These are phyloP conservation scores for Aspergillus funiculosus DNA, from an alignment of 495 filamentous ascomycete species.

Conservation along the genomic window DNA sequence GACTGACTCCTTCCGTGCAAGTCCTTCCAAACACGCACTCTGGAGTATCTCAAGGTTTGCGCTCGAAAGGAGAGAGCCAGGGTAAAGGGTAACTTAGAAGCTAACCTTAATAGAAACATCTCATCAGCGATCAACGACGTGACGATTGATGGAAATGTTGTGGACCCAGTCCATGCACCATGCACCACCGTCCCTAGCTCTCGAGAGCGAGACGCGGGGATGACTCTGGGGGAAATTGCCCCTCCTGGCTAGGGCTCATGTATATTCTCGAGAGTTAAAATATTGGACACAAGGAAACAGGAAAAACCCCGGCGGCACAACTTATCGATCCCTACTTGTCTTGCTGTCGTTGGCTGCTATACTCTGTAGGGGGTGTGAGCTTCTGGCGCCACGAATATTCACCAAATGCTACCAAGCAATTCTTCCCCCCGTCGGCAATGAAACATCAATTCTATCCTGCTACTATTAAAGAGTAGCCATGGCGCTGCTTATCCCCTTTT, in stretches of 20 bases:
- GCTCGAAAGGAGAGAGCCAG: too few relatives aligned
- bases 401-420: background rate
- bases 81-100: too few relatives aligned
- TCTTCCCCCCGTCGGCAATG: background rate
- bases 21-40: too few relatives aligned
- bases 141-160: slow-evolving; percentile 1
- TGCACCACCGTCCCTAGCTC: background rate
- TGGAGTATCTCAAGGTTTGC: too few relatives aligned
- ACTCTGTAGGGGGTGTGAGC: background rate
- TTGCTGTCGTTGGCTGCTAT: background rate
- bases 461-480: background rate
- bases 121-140: background rate
- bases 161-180: background rate
- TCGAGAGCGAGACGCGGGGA: too few relatives aligned
- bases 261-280: background rate
- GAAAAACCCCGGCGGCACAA: slow-evolving; percentile 6
- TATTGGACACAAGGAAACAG: slow-evolving; percentile 4
- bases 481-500: background rate
- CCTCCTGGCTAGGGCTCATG: background rate
- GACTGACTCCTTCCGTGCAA: too few relatives aligned
- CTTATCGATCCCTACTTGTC: background rate
- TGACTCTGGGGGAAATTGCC: background rate
- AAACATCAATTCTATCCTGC: background rate
- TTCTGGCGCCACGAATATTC: background rate
- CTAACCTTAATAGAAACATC: too few relatives aligned